These are phyloP conservation scores for Tilletia setariae DNA, from an alignment of 1,284 basidiomycete species.

Conservation along the genomic window DNA sequence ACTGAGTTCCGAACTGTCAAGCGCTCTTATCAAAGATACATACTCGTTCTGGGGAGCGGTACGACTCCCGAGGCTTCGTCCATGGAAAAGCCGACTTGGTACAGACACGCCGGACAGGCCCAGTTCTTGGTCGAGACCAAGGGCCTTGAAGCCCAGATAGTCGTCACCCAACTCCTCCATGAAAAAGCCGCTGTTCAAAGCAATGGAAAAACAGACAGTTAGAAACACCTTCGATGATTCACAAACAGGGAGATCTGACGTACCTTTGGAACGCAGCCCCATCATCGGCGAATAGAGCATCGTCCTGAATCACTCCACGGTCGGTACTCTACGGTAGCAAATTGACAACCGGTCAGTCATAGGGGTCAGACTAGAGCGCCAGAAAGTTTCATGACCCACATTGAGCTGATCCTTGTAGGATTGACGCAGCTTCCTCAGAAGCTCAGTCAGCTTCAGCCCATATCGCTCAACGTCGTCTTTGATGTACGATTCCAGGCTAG, in stretches of 20 bases:
- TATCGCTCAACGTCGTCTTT: constrained; percentile 83
- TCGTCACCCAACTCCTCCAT: constrained; percentile 86
- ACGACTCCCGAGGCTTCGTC: constrained; percentile 56
- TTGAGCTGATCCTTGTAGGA: constrained; percentile 71
- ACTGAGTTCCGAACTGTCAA: background rate
- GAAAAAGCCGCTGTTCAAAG: constrained; percentile 69
- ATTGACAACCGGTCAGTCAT: background rate
- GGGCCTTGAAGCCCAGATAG: constrained; percentile 80
- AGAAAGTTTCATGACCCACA: constrained; percentile 53
- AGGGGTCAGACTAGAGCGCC: too few relatives aligned
- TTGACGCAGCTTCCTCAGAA: constrained; percentile 77
- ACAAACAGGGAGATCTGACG: constrained; percentile 55
- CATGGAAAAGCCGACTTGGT: constrained; percentile 74
- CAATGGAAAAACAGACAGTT: background rate
- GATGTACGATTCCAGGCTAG: constrained; percentile 79
- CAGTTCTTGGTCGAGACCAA: constrained; percentile 83
- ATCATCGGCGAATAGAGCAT: constrained; percentile 78
- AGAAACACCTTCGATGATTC: background rate
- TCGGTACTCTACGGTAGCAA: constrained; percentile 57
- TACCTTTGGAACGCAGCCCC: constrained; percentile 70
- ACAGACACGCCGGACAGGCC: constrained; percentile 75
- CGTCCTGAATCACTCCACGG: constrained; percentile 59
- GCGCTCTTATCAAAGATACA: background rate
- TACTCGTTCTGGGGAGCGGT: constrained; percentile 3
- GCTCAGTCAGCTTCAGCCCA: constrained; percentile 69